Conservation (phyloP, 2,329 filamentous ascomycete species). For the Alternaria triticimaculans region DNA sequence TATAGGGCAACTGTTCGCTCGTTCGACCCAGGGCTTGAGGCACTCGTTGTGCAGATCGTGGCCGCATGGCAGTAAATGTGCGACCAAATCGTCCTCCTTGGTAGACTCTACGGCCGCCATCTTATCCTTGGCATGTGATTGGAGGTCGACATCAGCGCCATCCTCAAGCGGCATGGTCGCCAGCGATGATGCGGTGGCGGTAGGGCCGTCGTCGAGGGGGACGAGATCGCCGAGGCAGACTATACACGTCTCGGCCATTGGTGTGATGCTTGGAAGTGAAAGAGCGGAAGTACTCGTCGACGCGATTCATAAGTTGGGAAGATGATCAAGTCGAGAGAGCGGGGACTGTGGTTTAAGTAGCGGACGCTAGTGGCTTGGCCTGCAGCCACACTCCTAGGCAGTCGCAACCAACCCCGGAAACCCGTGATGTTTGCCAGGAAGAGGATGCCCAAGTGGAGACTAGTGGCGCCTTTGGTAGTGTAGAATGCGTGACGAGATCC, state of each 20-base stretch:
- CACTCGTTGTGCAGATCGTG: constrained; percentile 94
- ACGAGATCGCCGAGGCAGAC: constrained; percentile 74
- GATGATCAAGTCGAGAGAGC: constrained; percentile 41
- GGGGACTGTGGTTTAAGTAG: constrained; percentile 30
- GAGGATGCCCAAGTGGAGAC: constrained; percentile 12
- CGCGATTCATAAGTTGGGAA: constrained; percentile 45
- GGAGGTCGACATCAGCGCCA: constrained; percentile 32
- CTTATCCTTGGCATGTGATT: constrained; percentile 22
- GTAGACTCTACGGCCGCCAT: constrained; percentile 36
- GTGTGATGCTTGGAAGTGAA: constrained; percentile 27
- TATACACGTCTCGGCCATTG: constrained; percentile 73
- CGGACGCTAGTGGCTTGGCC: constrained; percentile 26
- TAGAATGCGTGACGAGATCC: constrained; percentile 7
- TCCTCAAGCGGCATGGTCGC: constrained; percentile 35
- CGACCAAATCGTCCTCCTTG: constrained; percentile 61
- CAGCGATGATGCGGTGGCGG: constrained; percentile 35
- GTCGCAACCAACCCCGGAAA: constrained; percentile 24
- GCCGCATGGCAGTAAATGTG: constrained; percentile 75
- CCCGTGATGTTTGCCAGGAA: constrained; percentile 17
- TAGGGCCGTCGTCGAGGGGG: constrained; percentile 58
- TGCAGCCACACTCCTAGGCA: constrained; percentile 29
- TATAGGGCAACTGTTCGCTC: constrained; percentile 97
- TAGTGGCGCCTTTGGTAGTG: neutral
- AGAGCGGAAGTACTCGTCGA: constrained; percentile 28
- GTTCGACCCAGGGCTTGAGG: constrained; percentile 91